These are phyloP conservation scores for Coccomyxa sp. DNA, from an alignment of 139 green algal genomes.

Conservation along the genomic window DNA sequence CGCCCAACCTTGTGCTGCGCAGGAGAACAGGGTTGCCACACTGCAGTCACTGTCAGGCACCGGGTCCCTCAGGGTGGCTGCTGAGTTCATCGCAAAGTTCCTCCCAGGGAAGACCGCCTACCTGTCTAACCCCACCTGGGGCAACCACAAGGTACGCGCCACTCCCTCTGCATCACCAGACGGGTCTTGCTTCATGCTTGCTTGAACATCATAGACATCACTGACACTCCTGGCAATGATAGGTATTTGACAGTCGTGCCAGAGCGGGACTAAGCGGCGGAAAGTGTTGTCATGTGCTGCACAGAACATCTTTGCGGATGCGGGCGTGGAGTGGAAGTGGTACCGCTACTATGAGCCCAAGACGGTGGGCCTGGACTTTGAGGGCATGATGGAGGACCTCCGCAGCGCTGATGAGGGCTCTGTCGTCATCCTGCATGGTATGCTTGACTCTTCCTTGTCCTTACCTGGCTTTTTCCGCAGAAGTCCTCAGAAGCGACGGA, in stretches of 20 bases:
- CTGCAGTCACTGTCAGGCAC: conserved; percentile 94
- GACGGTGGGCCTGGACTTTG: conserved; percentile 93
- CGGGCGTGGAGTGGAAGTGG: conserved; percentile 78
- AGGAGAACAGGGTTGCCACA: conserved; percentile 57
- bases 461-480: no score
- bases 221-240: no score
- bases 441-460: no score
- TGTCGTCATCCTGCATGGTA: conserved; percentile 91
- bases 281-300: neutral
- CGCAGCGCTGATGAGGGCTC: conserved; percentile 78
- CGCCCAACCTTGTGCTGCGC: neutral
- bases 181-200: no score
- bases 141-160: conserved; percentile 67
- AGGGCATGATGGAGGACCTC: conserved; percentile 91
- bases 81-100: conserved; percentile 85
- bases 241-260: no score
- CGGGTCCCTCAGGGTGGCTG: conserved; percentile 85
- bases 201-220: no score
- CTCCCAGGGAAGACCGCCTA: conserved; percentile 67
- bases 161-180: neutral
- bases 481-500: no score
- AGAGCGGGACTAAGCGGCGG: no score
- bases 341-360: conserved; percentile 96
- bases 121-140: conserved; percentile 90
- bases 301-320: conserved; percentile 89